Conservation (phyloP, 129 eudicot genomes). For the Rutidosis leptorrhynchoides region DNA sequence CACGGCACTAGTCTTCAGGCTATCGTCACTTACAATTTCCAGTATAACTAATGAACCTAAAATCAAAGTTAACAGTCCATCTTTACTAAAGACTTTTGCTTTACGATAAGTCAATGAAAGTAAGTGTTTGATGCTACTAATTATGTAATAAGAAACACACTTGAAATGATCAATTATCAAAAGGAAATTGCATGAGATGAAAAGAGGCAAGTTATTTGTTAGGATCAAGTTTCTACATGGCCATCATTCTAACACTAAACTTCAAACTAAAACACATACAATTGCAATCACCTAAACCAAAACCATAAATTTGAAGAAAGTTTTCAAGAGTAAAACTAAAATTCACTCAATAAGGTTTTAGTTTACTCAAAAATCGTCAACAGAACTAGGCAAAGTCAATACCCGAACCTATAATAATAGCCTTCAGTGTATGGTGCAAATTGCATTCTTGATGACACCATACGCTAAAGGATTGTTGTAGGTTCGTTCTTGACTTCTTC, state of each 20-base stretch:
- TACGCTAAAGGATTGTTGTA: slow-evolving; percentile 48
- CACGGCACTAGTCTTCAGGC: no score
- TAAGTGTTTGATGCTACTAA: not conserved
- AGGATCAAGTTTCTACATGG: slow-evolving; percentile 29
- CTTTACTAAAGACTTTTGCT: no score
- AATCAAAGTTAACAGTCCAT: not conserved
- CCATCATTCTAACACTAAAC: slow-evolving; percentile 21
- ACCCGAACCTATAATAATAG: slow-evolving; percentile 91
- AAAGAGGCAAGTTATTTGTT: slow-evolving; percentile 22
- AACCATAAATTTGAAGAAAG: slow-evolving; percentile 23
- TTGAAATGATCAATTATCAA: slow-evolving; percentile 10
- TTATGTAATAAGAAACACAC: not conserved
- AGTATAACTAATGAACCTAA: not conserved
- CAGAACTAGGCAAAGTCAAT: slow-evolving; percentile 67
- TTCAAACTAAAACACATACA: slow-evolving; percentile 24
- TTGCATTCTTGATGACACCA: slow-evolving; percentile 36
- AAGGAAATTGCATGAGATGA: slow-evolving; percentile 19
- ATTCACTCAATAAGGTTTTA: slow-evolving; percentile 37
- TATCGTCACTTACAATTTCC: not conserved
- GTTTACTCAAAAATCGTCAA: slow-evolving; percentile 45
- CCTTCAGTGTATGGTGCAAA: slow-evolving; percentile 46
- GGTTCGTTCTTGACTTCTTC: slow-evolving; percentile 99
- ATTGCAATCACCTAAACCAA: slow-evolving; percentile 1
- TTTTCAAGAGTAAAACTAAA: slow-evolving; percentile 21
- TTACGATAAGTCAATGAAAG: not conserved